These are phyloP conservation scores for Fusarium nelsonii DNA, from an alignment of 2,329 filamentous ascomycete genomes.

Conservation along the genomic window DNA sequence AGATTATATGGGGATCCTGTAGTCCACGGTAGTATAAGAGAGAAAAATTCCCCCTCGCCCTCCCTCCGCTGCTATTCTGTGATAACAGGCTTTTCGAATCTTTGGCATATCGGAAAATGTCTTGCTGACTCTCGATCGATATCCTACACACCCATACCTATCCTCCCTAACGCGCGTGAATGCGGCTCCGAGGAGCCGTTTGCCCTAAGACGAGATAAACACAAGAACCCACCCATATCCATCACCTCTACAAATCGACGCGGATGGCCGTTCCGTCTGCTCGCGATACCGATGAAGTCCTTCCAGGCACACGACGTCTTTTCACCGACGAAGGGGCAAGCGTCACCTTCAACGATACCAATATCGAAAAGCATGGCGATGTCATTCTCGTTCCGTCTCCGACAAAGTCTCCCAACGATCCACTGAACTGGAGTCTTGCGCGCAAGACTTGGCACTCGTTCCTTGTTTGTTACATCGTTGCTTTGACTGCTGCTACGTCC, in stretches of 20 bases:
- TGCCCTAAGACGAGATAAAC: constrained; percentile 13
- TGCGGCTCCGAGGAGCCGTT: constrained; percentile 44
- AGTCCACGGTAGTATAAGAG: constrained; percentile 24
- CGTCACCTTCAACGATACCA: constrained; percentile 38
- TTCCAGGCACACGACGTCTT: constrained; percentile 50
- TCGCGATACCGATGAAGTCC: constrained; percentile 43
- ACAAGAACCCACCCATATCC: constrained; percentile 10
- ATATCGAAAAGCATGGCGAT: constrained; percentile 53
- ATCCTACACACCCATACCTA: constrained; percentile 36
- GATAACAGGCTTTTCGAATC: background rate
- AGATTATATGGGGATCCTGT: constrained; percentile 16
- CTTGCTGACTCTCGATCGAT: constrained; percentile 39
- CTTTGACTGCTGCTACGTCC: constrained; percentile 66
- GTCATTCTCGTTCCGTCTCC: constrained; percentile 66
- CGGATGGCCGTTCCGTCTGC: constrained; percentile 41
- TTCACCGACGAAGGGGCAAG: constrained; percentile 48
- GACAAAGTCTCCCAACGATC: constrained; percentile 65
- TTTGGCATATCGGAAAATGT: constrained; percentile 25
- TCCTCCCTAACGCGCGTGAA: constrained; percentile 39
- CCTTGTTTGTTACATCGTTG: constrained; percentile 66
- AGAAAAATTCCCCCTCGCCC: constrained; percentile 4
- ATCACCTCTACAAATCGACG: constrained; percentile 6
- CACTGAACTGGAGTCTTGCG: constrained; percentile 62
- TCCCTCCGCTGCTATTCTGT: background rate
- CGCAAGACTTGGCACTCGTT: constrained; percentile 65